These are phyloP conservation scores for Telfairia occidentalis DNA, from an alignment of 331 rosid genomes.

Conservation along the genomic window DNA sequence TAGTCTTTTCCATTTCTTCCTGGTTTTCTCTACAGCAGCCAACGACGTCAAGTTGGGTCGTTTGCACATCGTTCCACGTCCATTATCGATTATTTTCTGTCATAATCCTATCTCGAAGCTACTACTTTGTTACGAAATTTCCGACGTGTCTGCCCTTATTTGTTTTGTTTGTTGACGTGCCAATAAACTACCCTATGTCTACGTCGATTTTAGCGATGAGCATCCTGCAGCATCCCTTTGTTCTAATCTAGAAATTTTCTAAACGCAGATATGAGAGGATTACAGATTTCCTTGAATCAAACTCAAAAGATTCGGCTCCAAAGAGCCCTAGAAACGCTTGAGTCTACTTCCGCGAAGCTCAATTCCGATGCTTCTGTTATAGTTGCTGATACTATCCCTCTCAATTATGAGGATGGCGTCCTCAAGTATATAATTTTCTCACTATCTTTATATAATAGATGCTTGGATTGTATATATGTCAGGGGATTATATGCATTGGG, in stretches of 20 bases:
- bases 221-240: constrained; percentile 29
- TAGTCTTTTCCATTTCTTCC: not conserved
- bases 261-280: constrained; percentile 42
- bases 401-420: constrained; percentile 69
- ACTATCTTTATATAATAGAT: not conserved
- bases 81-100: not conserved
- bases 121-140: not conserved
- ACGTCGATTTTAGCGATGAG: not conserved
- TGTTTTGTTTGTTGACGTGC: not conserved
- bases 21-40: not conserved
- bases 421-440: constrained; percentile 42
- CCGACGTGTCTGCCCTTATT: too few species aligned
- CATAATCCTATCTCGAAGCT: not conserved
- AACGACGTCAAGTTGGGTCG: not conserved
- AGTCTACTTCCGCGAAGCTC: constrained; percentile 47
- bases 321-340: constrained; percentile 55
- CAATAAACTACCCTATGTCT: not conserved
- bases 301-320: constrained; percentile 79
- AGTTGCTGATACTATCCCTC: constrained; percentile 66
- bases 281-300: constrained; percentile 59
- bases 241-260: constrained; percentile 33
- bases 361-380: constrained; percentile 75
- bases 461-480: not conserved
- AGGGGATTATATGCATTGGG: not conserved
- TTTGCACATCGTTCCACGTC: not conserved